Conservation (phyloP, 768 basidiomycete species). For the Kwoniella shandongensis region DNA sequence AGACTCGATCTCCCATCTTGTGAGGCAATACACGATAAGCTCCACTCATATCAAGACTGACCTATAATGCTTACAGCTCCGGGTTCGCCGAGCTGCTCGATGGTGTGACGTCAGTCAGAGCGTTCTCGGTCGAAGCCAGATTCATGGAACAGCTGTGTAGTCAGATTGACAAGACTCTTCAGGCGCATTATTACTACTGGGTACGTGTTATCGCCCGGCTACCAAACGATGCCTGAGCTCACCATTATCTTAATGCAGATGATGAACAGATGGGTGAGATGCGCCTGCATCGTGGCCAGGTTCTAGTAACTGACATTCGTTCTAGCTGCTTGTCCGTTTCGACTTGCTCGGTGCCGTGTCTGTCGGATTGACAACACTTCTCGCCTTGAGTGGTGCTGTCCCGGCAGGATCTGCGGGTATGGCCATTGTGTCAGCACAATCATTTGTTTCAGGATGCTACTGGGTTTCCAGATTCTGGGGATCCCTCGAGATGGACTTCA, state of each 20-base stretch:
- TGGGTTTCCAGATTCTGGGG: conserved; percentile 53
- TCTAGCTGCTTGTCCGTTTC: conserved; percentile 72
- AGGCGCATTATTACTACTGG: conserved; percentile 77
- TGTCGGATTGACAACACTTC: conserved; percentile 72
- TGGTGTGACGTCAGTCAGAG: conserved; percentile 88
- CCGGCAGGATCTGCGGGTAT: conserved; percentile 58
- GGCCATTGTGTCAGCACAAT: conserved; percentile 69
- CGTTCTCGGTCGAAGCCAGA: conserved; percentile 75
- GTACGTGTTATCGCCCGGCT: conserved; percentile 2
- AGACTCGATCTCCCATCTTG: conserved; percentile 45
- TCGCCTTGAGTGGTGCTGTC: conserved; percentile 66
- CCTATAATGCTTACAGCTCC: conserved; percentile 22
- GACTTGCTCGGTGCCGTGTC: conserved; percentile 72
- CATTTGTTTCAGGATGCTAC: conserved; percentile 59
- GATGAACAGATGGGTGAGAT: conserved; percentile 47
- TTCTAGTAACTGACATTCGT: not conserved
- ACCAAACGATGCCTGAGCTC: not conserved
- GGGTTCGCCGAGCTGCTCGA: conserved; percentile 62
- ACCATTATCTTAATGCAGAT: conserved; percentile 17
- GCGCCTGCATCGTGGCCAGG: not conserved
- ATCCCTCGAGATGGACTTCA: conserved; percentile 54
- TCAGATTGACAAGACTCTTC: conserved; percentile 58
- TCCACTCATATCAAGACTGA: not conserved
- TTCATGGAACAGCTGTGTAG: conserved; percentile 73
- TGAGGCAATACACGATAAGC: conserved; percentile 13